Conservation (phyloP, 495 filamentous ascomycete genomes). For the Aspergillus hancockii region DNA sequence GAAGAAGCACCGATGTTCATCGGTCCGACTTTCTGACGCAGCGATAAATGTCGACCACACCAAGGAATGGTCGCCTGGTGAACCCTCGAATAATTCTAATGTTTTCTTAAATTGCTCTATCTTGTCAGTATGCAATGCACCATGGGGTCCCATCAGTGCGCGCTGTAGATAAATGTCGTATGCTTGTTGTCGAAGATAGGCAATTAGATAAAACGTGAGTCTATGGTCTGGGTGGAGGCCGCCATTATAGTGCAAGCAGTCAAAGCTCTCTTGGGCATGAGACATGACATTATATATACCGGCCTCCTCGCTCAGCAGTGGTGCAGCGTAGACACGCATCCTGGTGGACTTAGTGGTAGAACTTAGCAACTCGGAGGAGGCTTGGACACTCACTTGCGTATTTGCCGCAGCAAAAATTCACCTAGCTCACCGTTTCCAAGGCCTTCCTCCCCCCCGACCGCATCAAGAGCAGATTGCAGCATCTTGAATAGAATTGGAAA, state of each 20-base stretch:
- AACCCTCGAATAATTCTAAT: not conserved
- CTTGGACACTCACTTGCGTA: conserved; percentile 13
- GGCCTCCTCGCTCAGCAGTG: conserved; percentile 10
- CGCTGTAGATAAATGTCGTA: conserved; percentile 16
- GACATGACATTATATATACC: conserved; percentile 7
- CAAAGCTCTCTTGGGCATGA: conserved; percentile 12
- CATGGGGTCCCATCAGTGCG: not conserved
- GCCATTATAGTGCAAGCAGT: conserved; percentile 10
- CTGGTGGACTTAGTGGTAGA: not conserved
- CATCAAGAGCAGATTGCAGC: conserved; percentile 10
- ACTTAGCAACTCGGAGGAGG: not conserved
- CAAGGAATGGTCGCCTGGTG: conserved; percentile 8
- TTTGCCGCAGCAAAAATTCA: conserved; percentile 10
- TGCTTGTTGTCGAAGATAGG: conserved; percentile 12
- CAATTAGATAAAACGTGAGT: conserved; percentile 8
- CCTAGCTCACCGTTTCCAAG: conserved; percentile 9
- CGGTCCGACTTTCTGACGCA: not conserved
- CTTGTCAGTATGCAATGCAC: not conserved
- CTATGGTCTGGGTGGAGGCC: conserved; percentile 10
- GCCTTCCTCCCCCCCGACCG: conserved; percentile 5
- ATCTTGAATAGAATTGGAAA: conserved; percentile 16
- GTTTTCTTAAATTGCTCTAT: conserved; percentile 10
- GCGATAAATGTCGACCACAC: conserved; percentile 16
- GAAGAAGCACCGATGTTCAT: conserved; percentile 7
- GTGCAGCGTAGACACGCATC: conserved; percentile 15